Evolutionary conservation across 108 stramenopile genomes (phyloP).

Genomic region (Cyclotella choctawhatcheeana): DNA sequence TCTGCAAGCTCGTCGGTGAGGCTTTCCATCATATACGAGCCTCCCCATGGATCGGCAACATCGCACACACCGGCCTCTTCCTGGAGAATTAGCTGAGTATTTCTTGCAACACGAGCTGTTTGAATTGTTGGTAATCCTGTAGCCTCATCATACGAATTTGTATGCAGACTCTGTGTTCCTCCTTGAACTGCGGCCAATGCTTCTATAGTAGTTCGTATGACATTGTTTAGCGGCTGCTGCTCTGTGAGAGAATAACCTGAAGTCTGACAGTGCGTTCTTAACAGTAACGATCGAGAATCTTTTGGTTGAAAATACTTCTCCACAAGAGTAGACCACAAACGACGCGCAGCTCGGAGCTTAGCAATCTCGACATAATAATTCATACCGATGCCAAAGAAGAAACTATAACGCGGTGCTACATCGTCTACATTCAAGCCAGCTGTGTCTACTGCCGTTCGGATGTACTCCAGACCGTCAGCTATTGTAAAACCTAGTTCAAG

Average conservation of each 20-base stretch:
- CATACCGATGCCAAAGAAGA: constrained; percentile 98
- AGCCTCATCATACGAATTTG: constrained; percentile 99
- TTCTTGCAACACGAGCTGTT: constrained; percentile 95
- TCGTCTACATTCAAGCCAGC: constrained; percentile 94
- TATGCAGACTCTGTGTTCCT: constrained; percentile 98
- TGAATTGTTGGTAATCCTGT: constrained; percentile 96
- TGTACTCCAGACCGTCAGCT: constrained; percentile 93
- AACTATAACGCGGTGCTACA: constrained; percentile 94
- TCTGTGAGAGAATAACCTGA: constrained; percentile 96
- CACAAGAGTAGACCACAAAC: constrained; percentile 92
- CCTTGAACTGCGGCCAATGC: constrained; percentile 98
- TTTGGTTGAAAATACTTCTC: constrained; percentile 91
- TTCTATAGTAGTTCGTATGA: constrained; percentile 97
- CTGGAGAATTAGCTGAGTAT: constrained; percentile 97
- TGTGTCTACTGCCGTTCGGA: constrained; percentile 82
- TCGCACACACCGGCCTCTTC: constrained; percentile 89
- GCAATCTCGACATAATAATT: constrained; percentile 96
- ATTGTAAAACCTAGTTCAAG: constrained; percentile 98
- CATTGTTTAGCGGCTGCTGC: constrained; percentile 97
- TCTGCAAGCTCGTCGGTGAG: constrained; percentile 93
- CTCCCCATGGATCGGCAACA: constrained; percentile 86
- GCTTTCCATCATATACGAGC: constrained; percentile 96
- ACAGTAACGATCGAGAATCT: constrained; percentile 87
- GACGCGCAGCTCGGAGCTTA: constrained; percentile 92
- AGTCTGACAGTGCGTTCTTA: constrained; percentile 97